Base-by-base conservation (phyloP, 495 filamentous ascomycete species). In the Pyrenopolyporus hunteri region DNA sequence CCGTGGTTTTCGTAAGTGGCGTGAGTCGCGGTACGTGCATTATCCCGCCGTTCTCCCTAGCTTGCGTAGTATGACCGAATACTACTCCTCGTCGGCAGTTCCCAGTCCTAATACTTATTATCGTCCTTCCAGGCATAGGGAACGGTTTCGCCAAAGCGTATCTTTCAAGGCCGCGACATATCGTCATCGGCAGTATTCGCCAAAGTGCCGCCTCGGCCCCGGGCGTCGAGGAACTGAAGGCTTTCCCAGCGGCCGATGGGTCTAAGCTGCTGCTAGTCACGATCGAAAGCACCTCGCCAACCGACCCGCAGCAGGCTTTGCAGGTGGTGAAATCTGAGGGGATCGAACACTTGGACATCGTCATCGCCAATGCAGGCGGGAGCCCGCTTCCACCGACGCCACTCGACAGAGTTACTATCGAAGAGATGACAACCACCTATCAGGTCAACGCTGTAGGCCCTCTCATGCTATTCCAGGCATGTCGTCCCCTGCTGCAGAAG, bases 361-460 rank as follows among this genome's bases (percentile, higher is more conserved):
- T 84, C 2, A 76, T 84, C 29, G 75, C 80, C 32, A 82, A 82
- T 52, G 77, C 80, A 16, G 79, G 74, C 13, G 64, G 2, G 17
- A 44, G 20, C 71, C 28, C 37, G 57, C 59, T 2, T 49, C 59
- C 22, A 46, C 70, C 16, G 40, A 49, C 4, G 47, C 42, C 55
- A 14, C 25, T 68, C 2, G 69, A 69, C 2, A 64, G 48, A 9
- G 50, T 72, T 14, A 54, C 63, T 8, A 61, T 66, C 7, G 46
- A 62, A 17, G 59, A 63, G n/a, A 57, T 81, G 16, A 58, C 58
- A 33, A 55, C 70, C 36, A 70, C 77, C 43, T 57, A 76, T 43
- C 61, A 74, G 2, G 67, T 76, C 44, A 82, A 82, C 54, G 68
- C 67, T 6, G 58, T 73, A 25, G 74, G 71, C 20, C 61, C 68